Conservation (phyloP, 306 rosid species). For the Chamaecrista fasciculata region DNA sequence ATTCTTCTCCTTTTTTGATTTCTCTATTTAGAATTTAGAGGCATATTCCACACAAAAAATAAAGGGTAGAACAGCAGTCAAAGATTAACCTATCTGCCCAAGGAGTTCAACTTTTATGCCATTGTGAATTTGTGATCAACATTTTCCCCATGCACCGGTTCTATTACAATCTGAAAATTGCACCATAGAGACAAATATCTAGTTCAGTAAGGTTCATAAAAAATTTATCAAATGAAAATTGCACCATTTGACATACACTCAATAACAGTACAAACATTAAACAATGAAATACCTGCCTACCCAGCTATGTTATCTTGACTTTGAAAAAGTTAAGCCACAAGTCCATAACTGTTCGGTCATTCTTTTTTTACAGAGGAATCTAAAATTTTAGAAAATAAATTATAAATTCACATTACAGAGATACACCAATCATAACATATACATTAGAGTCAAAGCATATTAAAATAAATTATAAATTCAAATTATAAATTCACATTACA, state of each 20-base stretch:
- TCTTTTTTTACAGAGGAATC: conserved; percentile 80
- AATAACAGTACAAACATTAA: conserved; percentile 6
- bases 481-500: no score
- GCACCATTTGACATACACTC: conserved; percentile 8
- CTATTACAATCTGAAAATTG: conserved; percentile 60
- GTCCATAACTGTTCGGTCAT: conserved; percentile 72
- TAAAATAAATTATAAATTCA: no score
- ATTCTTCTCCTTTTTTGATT: background rate
- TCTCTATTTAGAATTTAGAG: conserved; percentile 10
- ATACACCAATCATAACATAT: background rate
- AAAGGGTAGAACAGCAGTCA: conserved; percentile 21
- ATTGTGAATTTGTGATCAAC: conserved; percentile 90
- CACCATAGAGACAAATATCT: conserved; percentile 18
- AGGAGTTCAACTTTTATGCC: conserved; percentile 94
- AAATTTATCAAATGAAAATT: conserved; percentile 8
- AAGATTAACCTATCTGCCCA: conserved; percentile 79
- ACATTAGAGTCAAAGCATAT: background rate
- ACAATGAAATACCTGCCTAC: conserved; percentile 56
- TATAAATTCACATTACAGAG: background rate
- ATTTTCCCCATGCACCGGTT: conserved; percentile 90
- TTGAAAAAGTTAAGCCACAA: conserved; percentile 86
- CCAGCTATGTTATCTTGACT: conserved; percentile 95
- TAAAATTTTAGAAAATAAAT: conserved; percentile 8
- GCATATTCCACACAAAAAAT: conserved; percentile 10
- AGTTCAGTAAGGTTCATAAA: background rate